Evolutionary conservation across 1,284 basidiomycete species (phyloP).

Genomic region (Cystobasidium slooffiae): DNA sequence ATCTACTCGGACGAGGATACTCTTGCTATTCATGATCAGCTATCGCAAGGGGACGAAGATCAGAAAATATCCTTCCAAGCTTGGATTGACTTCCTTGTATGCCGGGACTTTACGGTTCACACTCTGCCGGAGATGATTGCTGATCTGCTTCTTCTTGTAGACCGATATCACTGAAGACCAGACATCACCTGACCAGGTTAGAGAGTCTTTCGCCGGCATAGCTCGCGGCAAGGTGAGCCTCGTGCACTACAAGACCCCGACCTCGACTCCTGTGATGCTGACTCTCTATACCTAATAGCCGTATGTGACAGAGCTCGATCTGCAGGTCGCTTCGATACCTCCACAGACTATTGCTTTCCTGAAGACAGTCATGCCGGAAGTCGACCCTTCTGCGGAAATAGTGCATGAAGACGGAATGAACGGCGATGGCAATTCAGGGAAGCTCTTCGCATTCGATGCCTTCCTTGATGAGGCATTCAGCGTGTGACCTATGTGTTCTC

Average conservation of each 20-base stretch:
- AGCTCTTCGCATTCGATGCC: constrained; percentile 27
- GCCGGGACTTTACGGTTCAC: constrained; percentile 47
- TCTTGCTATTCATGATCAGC: neutral
- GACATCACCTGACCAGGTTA: constrained; percentile 86
- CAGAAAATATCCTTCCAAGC: constrained; percentile 91
- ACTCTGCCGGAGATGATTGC: neutral
- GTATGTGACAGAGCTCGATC: constrained; percentile 90
- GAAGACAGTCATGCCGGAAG: constrained; percentile 50
- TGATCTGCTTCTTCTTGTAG: constrained; percentile 58
- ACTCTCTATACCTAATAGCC: constrained; percentile 63
- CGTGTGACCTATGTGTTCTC: neutral
- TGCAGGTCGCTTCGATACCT: constrained; percentile 83
- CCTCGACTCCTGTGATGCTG: neutral
- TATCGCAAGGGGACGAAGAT: constrained; percentile 76
- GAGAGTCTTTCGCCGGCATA: constrained; percentile 90
- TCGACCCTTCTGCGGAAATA: neutral
- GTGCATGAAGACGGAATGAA: neutral
- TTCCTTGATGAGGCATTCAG: constrained; percentile 36
- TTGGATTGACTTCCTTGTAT: constrained; percentile 88
- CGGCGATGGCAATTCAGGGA: constrained; percentile 1
- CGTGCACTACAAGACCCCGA: too few species aligned
- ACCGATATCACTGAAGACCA: constrained; percentile 96
- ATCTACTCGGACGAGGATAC: constrained; percentile 23
- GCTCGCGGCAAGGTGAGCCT: constrained; percentile 79
- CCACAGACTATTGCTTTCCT: constrained; percentile 80